Base-by-base conservation (phyloP, 345 rosid genomes). In the Carallia pectinifolia region DNA sequence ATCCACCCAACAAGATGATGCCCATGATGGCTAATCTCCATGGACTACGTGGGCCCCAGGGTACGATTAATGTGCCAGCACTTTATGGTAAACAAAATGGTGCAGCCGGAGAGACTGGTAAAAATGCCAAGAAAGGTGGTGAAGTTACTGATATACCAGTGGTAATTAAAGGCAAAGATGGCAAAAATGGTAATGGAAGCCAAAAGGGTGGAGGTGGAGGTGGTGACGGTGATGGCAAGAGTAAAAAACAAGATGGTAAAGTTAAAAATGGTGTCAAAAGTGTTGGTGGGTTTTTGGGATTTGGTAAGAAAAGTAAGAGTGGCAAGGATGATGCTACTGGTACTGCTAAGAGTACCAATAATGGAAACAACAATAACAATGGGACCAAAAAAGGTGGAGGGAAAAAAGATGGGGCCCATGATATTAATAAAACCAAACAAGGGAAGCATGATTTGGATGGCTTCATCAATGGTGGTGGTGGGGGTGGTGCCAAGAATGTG, bases 311-410 rank as follows among this genome's bases (percentile, higher is more conserved):
- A 75, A 85, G 85, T n/a, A 85, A 81, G 60, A 81, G 75, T 70
- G 52, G 65, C 29, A 62, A 55, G 68, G 74, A 74, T 12, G 69
- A 71, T 12, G 62, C 59, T 2, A 23, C 53, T 12, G 77, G 81
- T n/a, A 74, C 70, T 66, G 2, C 60, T 1, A 27, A 56, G 61
- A 67, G 33, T 16, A 62, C 55, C 13, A 76, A 72, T 7, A 85
- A 79, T 29, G 81, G 82, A 10, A 78, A 73, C 68, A 81, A 79
- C 50, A 82, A 80, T 63, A 79, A 80, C 53, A 64, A 65, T 78
- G 90, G 90, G 67, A 67, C 82, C 68, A 85, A 87, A 56, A 87
- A 88, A 29, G 83, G 86, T n/a, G 89, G 85, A 34, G 79, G 83
- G 71, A 78, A 81, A 67, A 74, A 72, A 12, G 84, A 81, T 53